Base-by-base conservation (phyloP, 2,329 filamentous ascomycete species). In the Coleophoma cylindrospora region DNA sequence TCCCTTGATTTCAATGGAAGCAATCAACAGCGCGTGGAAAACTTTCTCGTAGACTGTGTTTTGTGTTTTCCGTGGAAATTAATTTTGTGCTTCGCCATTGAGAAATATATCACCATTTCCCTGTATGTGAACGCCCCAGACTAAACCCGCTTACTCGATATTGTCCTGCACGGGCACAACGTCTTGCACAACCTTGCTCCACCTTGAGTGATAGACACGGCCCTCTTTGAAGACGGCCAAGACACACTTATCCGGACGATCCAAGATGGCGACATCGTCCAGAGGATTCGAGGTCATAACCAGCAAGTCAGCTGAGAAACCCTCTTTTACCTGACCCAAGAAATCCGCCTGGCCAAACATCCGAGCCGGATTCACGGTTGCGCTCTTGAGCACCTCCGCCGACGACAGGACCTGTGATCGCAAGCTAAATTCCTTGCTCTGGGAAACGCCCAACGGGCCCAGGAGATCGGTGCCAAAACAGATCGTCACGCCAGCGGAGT, bases 391-490 rank as follows among this genome's bases (percentile, higher is more conserved):
- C n/a, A 79, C 67, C 34, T 73, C 69, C 21, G 71, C 43, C 2
- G 70, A 52, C 5, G 64, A 64, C 37, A 77, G 61, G 3, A 74
- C 72, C 50, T 69, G 57, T 3, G 67, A 65, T 10, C 76, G 67
- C 13, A 80, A 51, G 1, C 61, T 58, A 53, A 80, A 80, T 54
- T 80, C 76, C 34, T 68, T 66, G 1, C 68, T 72, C 61, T 81
- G 77, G n/a, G 70, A 69, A 13, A 67, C 58, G 8, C 70, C 68
- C 53, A 80, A 58, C 1, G 74, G 74, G 0, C 76, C 77, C 0
- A 81, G 67, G 8, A 81, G 66, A 62, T 81, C 77, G 0, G 75
- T 75, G 0, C 79, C 79, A 54, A 73, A 80, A 59, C 77, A 81
- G 38, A 83, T 75, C 1, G 68, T 74, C 1, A 82, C 76, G 0